Evolutionary conservation across 2,329 filamentous ascomycete genomes (phyloP), one percentile per base, ranked within the genome.

Genomic region (Chaetomiaceae sp.): DNA sequence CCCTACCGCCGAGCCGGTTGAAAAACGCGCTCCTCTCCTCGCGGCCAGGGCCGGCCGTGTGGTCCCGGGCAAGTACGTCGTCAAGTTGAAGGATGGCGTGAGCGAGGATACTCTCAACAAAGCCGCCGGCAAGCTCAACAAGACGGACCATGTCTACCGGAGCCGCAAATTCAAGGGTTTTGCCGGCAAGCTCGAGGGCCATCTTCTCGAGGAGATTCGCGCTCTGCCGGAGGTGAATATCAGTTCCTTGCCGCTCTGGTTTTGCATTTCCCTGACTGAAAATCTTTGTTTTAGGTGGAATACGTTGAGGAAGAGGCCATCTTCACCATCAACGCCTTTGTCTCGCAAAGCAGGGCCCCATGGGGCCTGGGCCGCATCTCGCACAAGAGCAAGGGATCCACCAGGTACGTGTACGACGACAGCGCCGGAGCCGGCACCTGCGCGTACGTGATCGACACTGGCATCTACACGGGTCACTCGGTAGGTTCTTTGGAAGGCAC

Each of bases 361-460:
- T 63, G 60, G 60, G 61, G 61, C 35, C 42, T 63, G 17, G 54
- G 49, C 30, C 58, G 59, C 45, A 47, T 63, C 36, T 62, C 60
- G n/a, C 46, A 48, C 50, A 46, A 45, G 36, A 15, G 52, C 19
- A 34, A 15, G 9, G 56, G 53, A 29, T 50, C 51, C 24, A 56
- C 57, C 41, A 51, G 52, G 38, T 63, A 63, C 50, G 44, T 42
- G n/a, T 62, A 62, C 51, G 61, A 63, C 49, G 50, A 51, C 49
- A 52, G 38, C 30, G 59, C 58, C 38, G 61, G 61, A 26, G 58
- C 50, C 22, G 61, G 59, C 26, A 61, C 59, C 20, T 63, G 61
- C 48, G 46, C 61, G n/a, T 63, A 62, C 40, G 56, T 76, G 42
- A 68, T 76, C 48, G 72, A 76, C 60, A 74, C 72, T 2, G 72